Evolutionary conservation across 1,284 basidiomycete genomes (phyloP).

Genomic region (Cryptococcus sp.): DNA sequence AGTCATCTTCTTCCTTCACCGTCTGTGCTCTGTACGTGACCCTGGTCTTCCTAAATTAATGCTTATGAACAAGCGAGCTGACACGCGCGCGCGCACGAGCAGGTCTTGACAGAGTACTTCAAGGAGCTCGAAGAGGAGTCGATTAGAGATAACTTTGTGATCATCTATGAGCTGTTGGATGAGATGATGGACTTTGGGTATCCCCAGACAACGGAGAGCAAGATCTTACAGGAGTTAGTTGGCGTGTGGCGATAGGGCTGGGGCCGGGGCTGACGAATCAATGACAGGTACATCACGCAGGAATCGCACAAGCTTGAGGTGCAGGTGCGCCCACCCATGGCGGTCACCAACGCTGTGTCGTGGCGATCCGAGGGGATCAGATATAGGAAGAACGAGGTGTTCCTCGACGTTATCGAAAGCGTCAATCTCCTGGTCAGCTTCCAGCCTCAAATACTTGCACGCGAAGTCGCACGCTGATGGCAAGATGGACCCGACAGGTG

Average conservation of each 20-base stretch:
- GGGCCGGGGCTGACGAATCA: background rate
- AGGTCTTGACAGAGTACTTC: constrained; percentile 96
- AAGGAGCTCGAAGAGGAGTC: constrained; percentile 99
- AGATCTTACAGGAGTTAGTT: constrained; percentile 92
- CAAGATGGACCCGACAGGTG: constrained; percentile 58
- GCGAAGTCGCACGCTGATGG: constrained; percentile 4
- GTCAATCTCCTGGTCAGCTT: constrained; percentile 85
- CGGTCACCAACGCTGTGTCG: constrained; percentile 96
- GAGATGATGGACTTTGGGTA: constrained; percentile 99
- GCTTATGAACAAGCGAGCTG: background rate
- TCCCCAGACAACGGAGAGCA: constrained; percentile 98
- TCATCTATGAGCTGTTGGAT: constrained; percentile 95
- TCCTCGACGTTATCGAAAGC: constrained; percentile 96
- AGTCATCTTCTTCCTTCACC: constrained; percentile 94
- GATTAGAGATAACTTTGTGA: constrained; percentile 97
- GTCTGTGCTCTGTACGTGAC: constrained; percentile 60
- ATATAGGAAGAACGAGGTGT: constrained; percentile 99
- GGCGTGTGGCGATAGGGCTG: background rate
- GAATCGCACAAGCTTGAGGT: constrained; percentile 97
- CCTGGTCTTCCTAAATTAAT: background rate
- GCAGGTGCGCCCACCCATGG: constrained; percentile 93
- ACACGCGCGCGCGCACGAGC: constrained; percentile 45
- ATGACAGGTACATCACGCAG: constrained; percentile 89
- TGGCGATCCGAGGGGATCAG: constrained; percentile 98
- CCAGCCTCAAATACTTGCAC: background rate